Evolutionary conservation across 1,284 basidiomycete genomes (phyloP), one percentile per base, ranked within the genome.

Genomic region (Inonotus obliquus): DNA sequence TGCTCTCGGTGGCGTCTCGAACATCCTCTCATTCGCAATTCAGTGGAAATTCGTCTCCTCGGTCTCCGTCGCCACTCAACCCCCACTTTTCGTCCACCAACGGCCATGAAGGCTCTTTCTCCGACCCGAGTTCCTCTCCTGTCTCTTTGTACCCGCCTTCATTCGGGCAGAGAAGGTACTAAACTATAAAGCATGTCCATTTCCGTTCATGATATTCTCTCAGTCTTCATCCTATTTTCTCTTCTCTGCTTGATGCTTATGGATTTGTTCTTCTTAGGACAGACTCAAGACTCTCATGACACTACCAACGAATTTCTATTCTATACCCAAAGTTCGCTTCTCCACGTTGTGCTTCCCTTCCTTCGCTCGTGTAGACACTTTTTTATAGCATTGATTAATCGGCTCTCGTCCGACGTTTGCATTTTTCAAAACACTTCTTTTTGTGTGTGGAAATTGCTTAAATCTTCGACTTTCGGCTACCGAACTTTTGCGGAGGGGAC

Each of bases 1-100:
- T 57, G 27, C 38, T 63, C 29, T 44, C 51, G 13, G 11, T 25
- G 27, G 47, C 32, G 21, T 59, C 62, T 19, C 62, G 62, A 3
- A 53, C 59, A 29, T 41, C 54, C 1, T 57, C 59, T 4, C 44
- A 53, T 5, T 49, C 47, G 11, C 58, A 60, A 4, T 63, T 57
- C 48, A 44, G 58, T 37, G 45, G 32, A 14, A 52, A 51, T 23
- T 25, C 52, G 21, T 63, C 62, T n/a, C 54, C 62, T 17, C 57
- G 62, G 19, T 57, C 62, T 2, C 52, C 62, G 9, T 60, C 59
- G 19, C 62, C 62, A 19, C 25, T 38, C 41, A 23, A 35, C 2
- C 49, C 60, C 9, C 41, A 55, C 9, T 23, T 53, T 14, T n/a
- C 55, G n/a, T 19, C 49, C 7, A 27, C 25, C 6, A 10, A 13